phyloP scores from a whole-genome alignment of 2,329 filamentous ascomycete genomes.

The Penicillium sp. region DNA sequence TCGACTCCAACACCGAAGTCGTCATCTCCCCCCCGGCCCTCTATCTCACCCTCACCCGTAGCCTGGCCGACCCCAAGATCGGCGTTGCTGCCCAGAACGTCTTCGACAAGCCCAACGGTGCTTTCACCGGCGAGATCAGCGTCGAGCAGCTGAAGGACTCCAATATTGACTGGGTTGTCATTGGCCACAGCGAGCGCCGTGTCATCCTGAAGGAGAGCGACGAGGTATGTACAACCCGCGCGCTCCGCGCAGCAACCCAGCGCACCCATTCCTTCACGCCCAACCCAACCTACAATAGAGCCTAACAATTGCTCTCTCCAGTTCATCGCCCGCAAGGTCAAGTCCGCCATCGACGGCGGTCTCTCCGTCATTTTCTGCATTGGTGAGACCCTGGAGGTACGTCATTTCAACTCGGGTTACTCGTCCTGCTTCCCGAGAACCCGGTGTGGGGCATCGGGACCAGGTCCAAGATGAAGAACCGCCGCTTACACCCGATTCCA shows the following conservation, averaged over 20 bases:
- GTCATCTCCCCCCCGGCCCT: conserved; percentile 89
- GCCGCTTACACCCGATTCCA: conserved; percentile 30
- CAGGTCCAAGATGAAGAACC: conserved; percentile 14
- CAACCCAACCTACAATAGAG: background rate
- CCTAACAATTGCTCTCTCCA: conserved; percentile 27
- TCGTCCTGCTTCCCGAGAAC: conserved; percentile 22
- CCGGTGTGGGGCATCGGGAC: conserved; percentile 24
- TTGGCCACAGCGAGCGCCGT: conserved; percentile 94
- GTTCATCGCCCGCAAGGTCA: conserved; percentile 90
- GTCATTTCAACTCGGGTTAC: conserved; percentile 23
- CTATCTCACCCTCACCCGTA: conserved; percentile 85
- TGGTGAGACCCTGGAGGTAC: conserved; percentile 82
- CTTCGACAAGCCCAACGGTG: conserved; percentile 94
- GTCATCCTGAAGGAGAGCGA: conserved; percentile 86
- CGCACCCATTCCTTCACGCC: background rate
- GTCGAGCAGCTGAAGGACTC: conserved; percentile 87
- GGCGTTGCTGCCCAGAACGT: conserved; percentile 95
- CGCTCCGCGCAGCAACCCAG: background rate
- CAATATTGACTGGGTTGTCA: conserved; percentile 84
- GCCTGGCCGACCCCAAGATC: conserved; percentile 73
- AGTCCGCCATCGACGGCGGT: conserved; percentile 84
- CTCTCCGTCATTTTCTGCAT: conserved; percentile 94
- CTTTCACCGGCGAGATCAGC: conserved; percentile 95
- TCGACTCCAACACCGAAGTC: conserved; percentile 71
- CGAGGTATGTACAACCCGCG: conserved; percentile 47